These are phyloP conservation scores for Candida broadrunensis DNA, from an alignment of 805 yeast genomes.

Conservation along the genomic window DNA sequence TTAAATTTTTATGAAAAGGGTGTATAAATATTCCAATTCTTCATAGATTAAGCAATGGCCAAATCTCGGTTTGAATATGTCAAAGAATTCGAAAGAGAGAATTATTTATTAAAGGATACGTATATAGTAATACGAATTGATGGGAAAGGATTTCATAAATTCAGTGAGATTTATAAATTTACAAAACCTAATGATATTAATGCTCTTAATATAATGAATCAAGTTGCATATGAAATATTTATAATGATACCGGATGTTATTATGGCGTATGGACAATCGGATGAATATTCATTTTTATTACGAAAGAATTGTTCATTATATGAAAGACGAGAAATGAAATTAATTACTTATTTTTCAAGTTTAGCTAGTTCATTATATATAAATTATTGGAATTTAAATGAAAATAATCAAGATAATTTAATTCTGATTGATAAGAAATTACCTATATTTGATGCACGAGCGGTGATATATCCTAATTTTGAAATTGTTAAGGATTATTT, in stretches of 20 bases:
- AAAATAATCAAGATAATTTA: conserved; percentile 24
- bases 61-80: conserved; percentile 89
- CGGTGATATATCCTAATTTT: conserved; percentile 75
- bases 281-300: conserved; percentile 85
- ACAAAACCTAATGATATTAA: conserved; percentile 81
- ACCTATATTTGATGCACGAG: conserved; percentile 91
- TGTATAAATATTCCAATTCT: not conserved
- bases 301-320: conserved; percentile 62
- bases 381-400: conserved; percentile 56
- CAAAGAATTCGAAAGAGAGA: conserved; percentile 72
- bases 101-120: conserved; percentile 70
- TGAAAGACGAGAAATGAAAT: conserved; percentile 79
- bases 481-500: conserved; percentile 72
- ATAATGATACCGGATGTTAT: conserved; percentile 65
- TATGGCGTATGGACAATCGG: conserved; percentile 92
- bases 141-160: conserved; percentile 91
- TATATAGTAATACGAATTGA: conserved; percentile 84
- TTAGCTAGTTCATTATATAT: conserved; percentile 77
- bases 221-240: conserved; percentile 68
- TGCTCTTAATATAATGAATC: conserved; percentile 80
- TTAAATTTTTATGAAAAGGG: no score
- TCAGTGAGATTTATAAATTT: conserved; percentile 70
- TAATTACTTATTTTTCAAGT: conserved; percentile 79
- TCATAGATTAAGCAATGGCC: conserved; percentile 50
- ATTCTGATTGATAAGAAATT: conserved; percentile 40